phyloP scores from a whole-genome alignment of 352 stramenopile genomes.

The Blastocystis sp. region DNA sequence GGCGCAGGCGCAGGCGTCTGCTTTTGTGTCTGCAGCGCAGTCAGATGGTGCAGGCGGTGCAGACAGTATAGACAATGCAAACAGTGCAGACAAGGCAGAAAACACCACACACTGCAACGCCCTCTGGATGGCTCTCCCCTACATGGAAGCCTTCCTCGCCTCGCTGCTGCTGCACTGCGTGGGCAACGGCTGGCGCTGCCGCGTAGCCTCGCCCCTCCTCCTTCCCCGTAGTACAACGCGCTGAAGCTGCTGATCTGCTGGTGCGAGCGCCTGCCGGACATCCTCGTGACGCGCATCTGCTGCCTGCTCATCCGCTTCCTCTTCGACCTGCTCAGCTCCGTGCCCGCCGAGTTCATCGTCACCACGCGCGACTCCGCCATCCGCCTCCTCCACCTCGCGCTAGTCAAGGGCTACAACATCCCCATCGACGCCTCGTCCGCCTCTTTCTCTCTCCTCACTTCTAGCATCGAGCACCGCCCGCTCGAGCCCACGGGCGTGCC shows the following conservation, averaged over 20 bases:
- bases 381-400: slow-evolving; percentile 4
- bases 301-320: slow-evolving; percentile 7
- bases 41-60: not conserved
- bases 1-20: not conserved
- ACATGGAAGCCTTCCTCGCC: slow-evolving; percentile 19
- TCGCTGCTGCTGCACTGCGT: not conserved
- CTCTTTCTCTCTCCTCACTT: not conserved
- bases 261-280: slow-evolving; percentile 19
- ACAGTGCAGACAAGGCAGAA: not conserved
- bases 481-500: not conserved
- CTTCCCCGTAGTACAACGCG: slow-evolving; percentile 10
- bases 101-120: not conserved
- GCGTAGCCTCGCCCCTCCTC: not conserved
- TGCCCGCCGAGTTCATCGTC: slow-evolving; percentile 23
- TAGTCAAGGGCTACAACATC: slow-evolving; percentile 23
- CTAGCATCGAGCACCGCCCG: not conserved
- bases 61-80: no score
- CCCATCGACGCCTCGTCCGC: not conserved
- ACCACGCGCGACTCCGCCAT: not conserved
- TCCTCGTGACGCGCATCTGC: not conserved
- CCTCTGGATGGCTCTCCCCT: not conserved
- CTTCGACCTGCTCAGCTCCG: slow-evolving; percentile 19
- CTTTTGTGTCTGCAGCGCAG: not conserved
- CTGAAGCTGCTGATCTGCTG: slow-evolving; percentile 21
- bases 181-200: not conserved